Base-by-base conservation (phyloP, 2,329 filamentous ascomycete genomes). In the Periconia macrospinosa region DNA sequence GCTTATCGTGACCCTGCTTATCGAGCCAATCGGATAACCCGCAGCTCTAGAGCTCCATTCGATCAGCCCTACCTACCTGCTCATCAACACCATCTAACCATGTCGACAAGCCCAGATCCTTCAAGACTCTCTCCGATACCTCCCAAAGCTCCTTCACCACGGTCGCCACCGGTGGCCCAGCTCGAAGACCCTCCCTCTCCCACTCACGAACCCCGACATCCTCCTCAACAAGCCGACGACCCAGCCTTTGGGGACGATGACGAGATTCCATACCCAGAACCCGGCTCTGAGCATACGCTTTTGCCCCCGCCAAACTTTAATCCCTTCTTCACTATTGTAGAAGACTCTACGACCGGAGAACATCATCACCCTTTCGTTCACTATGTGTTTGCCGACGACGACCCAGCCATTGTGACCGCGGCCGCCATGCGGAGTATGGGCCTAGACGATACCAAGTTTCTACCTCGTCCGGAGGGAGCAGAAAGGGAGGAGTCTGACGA, bases 351-450 rank as follows among this genome's bases (percentile, higher is more conserved):
- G n/a, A 87, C 84, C 9, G 83, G 85, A 63, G 84, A 90, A 44
- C 89, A 91, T 57, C 82, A 91, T 65, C 92, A 97, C 71, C 94
- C 93, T 1, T 86, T 85, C 49, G 86, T 96, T 1, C 91, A 93
- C 76, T 97, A 97, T 77, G 83, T 97, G 67, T 97, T 99, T 78
- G 85, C 85, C 63, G 92, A 97, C 73, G 94, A 97, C 74, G 92
- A 97, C 68, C 84, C 86, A 1, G 89, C 92, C 45, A 78, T 89
- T 43, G 79, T 96, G 37, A 89, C 89, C 1, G 81, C 85, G 37
- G 86, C 89, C 1, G 81, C 82, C 6, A 73, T 87, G 54, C 78
- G 80, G 33, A 79, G 80, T 18, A 70, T 86, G 73, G 74, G 84
- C 70, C 50, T 77, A 35, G 69, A 74, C 50, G 71, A 74, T 30